phyloP scores from a whole-genome alignment of 192 early-diverging fungal genomes.

The Paraglomus occultum region DNA sequence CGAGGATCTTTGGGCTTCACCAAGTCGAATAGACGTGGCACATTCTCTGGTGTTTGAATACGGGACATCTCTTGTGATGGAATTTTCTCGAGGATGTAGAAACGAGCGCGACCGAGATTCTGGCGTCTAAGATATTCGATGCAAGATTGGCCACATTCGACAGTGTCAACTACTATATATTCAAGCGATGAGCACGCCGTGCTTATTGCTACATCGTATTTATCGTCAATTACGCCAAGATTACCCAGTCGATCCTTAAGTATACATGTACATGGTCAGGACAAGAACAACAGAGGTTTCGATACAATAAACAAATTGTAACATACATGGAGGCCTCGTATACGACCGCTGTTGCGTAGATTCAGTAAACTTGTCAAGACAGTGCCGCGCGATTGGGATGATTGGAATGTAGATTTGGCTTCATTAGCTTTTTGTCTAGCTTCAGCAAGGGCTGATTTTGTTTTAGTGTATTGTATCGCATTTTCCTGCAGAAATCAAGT shows the following conservation, averaged over 20 bases:
- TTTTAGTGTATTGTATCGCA: conserved; percentile 40
- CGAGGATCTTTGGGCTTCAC: conserved; percentile 70
- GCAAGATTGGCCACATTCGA: conserved; percentile 82
- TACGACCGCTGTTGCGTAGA: conserved; percentile 67
- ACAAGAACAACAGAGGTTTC: neutral
- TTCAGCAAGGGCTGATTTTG: conserved; percentile 36
- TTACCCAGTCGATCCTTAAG: conserved; percentile 84
- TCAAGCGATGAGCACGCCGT: conserved; percentile 83
- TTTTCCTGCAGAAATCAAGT: conserved; percentile 31
- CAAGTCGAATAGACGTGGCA: conserved; percentile 88
- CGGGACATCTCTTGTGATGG: conserved; percentile 46
- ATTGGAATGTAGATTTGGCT: conserved; percentile 57
- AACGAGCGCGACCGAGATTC: conserved; percentile 82
- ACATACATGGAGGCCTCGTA: conserved; percentile 72
- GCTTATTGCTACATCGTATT: conserved; percentile 94
- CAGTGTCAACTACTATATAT: conserved; percentile 89
- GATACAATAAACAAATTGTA: neutral
- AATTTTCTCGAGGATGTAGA: conserved; percentile 81
- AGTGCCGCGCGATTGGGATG: conserved; percentile 63
- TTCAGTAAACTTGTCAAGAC: conserved; percentile 68
- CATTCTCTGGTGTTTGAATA: conserved; percentile 71
- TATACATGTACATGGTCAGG: neutral
- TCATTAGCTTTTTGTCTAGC: conserved; percentile 72
- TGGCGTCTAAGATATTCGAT: conserved; percentile 84
- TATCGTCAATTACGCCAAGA: conserved; percentile 90